Percentiles rank a stretch among this genome's conserved stretches.
Conservation (phyloP, 352 stramenopile species). For the Globisporangium rhizosaccharum region DNA sequence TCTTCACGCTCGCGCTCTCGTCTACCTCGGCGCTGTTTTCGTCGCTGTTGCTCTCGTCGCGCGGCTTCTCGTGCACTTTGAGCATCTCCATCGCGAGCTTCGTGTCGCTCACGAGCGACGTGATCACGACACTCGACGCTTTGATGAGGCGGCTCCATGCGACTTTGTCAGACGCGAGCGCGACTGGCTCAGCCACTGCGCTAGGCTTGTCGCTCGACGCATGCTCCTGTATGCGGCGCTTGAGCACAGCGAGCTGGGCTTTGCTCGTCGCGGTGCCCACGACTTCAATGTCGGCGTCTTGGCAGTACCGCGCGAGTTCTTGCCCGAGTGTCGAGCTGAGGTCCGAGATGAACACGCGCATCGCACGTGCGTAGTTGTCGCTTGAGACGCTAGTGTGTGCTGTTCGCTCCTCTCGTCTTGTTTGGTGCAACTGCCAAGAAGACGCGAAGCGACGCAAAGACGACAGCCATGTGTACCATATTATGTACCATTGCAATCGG, state of each 20-base stretch:
- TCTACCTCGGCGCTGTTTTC: conserved; percentile 17
- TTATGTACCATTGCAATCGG: no score
- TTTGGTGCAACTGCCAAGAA: background rate
- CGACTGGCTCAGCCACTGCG: conserved; percentile 51
- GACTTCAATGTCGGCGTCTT: conserved; percentile 65
- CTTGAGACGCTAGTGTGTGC: background rate
- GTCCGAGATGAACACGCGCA: conserved; percentile 76
- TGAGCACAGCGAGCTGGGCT: conserved; percentile 33
- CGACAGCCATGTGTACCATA: no score
- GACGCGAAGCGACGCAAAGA: no score
- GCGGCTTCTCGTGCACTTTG: conserved; percentile 54
- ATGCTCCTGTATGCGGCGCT: conserved; percentile 53
- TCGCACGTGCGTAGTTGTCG: conserved; percentile 6
- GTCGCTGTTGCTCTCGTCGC: conserved; percentile 19
- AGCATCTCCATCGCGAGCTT: conserved; percentile 60
- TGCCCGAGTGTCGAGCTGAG: conserved; percentile 51
- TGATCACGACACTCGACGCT: conserved; percentile 46
- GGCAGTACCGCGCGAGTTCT: conserved; percentile 46
- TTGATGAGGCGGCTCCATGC: conserved; percentile 51
- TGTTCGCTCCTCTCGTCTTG: background rate
- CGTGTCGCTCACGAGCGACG: conserved; percentile 42
- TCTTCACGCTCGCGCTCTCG: conserved; percentile 28
- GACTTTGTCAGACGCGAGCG: conserved; percentile 34
- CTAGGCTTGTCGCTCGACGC: conserved; percentile 40
- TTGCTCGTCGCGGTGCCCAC: conserved; percentile 47